Evolutionary conservation across 2,329 filamentous ascomycete species (phyloP).

Genomic region (Raffaelea arxii): DNA sequence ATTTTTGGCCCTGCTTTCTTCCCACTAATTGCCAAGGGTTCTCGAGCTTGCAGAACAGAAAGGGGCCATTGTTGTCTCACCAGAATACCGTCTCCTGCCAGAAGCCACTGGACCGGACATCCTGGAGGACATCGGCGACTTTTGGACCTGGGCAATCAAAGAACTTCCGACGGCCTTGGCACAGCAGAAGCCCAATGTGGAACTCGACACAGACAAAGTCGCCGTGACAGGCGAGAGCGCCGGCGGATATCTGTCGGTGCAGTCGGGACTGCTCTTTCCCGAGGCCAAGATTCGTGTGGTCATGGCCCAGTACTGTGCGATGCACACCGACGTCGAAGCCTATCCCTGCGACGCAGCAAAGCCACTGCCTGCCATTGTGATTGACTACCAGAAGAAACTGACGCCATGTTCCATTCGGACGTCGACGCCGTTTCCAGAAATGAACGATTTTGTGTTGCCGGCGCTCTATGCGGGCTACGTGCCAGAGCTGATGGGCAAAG

Average conservation of each 20-base stretch:
- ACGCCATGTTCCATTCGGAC: conserved; percentile 3
- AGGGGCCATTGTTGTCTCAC: conserved; percentile 33
- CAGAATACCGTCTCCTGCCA: conserved; percentile 42
- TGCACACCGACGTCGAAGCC: conserved; percentile 8
- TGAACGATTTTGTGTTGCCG: not conserved
- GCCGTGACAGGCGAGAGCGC: conserved; percentile 14
- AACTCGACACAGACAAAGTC: conserved; percentile 9
- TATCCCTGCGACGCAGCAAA: not conserved
- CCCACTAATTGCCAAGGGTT: conserved; percentile 14
- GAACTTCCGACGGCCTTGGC: conserved; percentile 2
- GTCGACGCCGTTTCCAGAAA: conserved; percentile 9
- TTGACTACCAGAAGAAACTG: conserved; percentile 3
- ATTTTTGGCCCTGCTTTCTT: too few relatives aligned
- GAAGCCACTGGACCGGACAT: conserved; percentile 35
- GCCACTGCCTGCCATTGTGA: conserved; percentile 5
- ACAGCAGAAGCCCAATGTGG: conserved; percentile 5
- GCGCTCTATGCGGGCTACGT: not conserved
- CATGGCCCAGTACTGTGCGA: conserved; percentile 12
- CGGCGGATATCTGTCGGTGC: conserved; percentile 15
- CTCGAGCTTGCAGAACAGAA: conserved; percentile 27
- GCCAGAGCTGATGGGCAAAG: conserved; percentile 11
- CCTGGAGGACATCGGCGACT: conserved; percentile 34
- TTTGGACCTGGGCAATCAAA: conserved; percentile 34
- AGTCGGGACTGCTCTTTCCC: conserved; percentile 14
- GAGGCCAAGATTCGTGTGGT: conserved; percentile 11